Evolutionary conservation across 2,329 filamentous ascomycete genomes (phyloP), one percentile per base, ranked within the genome.

Genomic region (Exophiala xenobiotica): DNA sequence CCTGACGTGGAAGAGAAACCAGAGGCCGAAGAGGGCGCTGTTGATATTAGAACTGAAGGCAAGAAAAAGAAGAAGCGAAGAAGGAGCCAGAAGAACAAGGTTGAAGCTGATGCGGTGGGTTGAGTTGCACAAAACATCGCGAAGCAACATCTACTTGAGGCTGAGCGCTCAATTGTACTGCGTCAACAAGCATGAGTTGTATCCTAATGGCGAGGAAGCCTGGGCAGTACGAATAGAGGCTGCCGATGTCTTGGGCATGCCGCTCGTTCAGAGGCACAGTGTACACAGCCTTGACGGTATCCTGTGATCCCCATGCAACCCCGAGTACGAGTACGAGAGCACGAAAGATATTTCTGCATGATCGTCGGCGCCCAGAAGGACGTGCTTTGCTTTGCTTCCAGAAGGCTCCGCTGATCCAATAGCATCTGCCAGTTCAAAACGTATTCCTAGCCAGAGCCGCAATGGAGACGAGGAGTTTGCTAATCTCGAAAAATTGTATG

Each of bases 41-140:
- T 60, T 35, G 70, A 75, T 63, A 74, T 75, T 31, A 67, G 70
- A 20, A 70, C 73, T 39, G 69, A 70, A 27, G 51, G 46, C 43
- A 69, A 65, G 62, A 71, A 70, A 65, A 74, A 71, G 67, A 70
- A 71, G 61, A 74, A 72, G 65, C 68, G 72, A 52, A 71, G 70
- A 7, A 74, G 69, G 64, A 73, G 71, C 64, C 65, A 73, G 57
- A 57, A 54, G 47, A 24, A 38, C 20, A 56, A 56, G 24, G 39
- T 43, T 9, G 54, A 53, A 9, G 42, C 29, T 16, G 41, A 45
- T 14, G 31, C 9, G 23, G 46, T 27, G 20, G 38, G 19, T 27
- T 47, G 49, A 52, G 38, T n/a, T n/a, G n/a, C n/a, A n/a, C n/a
- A n/a, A n/a, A n/a, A n/a, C n/a, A n/a, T n/a, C n/a, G n/a, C n/a